These are phyloP conservation scores for Hemileccinum rubropunctum DNA, from an alignment of 768 basidiomycete genomes.

Conservation along the genomic window DNA sequence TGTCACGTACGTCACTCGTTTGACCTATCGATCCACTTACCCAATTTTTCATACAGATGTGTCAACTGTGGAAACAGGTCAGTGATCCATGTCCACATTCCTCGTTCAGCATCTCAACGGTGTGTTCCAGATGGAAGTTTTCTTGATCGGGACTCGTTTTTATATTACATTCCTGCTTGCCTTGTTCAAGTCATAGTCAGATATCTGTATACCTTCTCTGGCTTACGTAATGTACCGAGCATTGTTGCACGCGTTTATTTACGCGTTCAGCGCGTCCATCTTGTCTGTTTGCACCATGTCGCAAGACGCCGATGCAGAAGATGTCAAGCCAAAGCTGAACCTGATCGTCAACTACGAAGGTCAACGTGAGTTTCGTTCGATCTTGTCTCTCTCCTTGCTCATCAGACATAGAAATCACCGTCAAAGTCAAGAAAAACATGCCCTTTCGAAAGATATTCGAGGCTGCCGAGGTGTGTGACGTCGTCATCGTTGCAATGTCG, in stretches of 20 bases:
- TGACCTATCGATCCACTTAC: neutral
- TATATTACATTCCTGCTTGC: no score
- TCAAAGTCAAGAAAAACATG: slow-evolving; percentile 65
- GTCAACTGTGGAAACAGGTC: slow-evolving; percentile 63
- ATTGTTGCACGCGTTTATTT: slow-evolving; percentile 14
- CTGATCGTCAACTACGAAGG: slow-evolving; percentile 57
- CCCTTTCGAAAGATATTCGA: slow-evolving; percentile 66
- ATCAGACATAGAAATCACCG: slow-evolving; percentile 49
- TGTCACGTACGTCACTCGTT: slow-evolving; percentile 62
- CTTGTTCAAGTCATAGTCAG: no score
- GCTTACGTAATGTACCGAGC: slow-evolving; percentile 21
- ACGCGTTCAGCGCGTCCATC: slow-evolving; percentile 9
- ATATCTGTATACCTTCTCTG: slow-evolving; percentile 18
- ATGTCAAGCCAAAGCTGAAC: slow-evolving; percentile 71
- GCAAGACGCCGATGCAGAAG: slow-evolving; percentile 34
- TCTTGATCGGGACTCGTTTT: slow-evolving; percentile 35
- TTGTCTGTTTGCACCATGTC: slow-evolving; percentile 18
- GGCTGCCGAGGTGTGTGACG: slow-evolving; percentile 55
- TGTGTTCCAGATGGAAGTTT: slow-evolving; percentile 54
- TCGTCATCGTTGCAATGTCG: neutral
- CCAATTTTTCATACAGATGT: slow-evolving; percentile 41
- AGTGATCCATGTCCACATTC: slow-evolving; percentile 8
- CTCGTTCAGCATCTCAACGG: neutral
- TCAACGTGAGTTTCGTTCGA: slow-evolving; percentile 37
- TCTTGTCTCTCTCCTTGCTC: neutral